Conservation (phyloP, 768 basidiomycete species). For the Mrakia blollopis region DNA sequence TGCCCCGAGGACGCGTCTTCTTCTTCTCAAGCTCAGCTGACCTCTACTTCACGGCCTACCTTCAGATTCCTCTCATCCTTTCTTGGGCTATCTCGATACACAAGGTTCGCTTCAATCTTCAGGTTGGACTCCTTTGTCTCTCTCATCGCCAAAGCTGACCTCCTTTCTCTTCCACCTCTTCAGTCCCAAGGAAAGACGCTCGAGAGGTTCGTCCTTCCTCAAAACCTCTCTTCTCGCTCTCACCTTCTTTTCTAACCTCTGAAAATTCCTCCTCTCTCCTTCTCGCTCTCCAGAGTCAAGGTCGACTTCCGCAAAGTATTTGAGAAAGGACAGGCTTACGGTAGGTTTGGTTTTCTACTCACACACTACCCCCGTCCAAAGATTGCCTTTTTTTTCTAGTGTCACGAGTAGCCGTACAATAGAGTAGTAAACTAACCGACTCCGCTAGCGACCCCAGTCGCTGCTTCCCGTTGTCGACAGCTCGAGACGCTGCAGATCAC, state of each 20-base stretch:
- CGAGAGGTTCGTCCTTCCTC: background rate
- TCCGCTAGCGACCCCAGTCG: too few species aligned
- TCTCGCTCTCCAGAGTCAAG: slow-evolving; percentile 62
- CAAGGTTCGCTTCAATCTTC: background rate
- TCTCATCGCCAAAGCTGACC: background rate
- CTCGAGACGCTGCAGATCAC: slow-evolving; percentile 23
- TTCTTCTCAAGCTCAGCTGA: background rate
- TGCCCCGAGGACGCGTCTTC: background rate
- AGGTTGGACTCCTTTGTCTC: too few species aligned
- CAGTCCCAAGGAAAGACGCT: slow-evolving; percentile 6
- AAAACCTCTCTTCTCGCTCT: too few species aligned
- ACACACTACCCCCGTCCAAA: too few species aligned
- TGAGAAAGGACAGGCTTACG: slow-evolving; percentile 48
- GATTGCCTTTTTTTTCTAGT: too few species aligned
- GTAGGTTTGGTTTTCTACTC: too few species aligned
- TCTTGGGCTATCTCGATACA: slow-evolving; percentile 76
- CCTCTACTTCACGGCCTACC: background rate
- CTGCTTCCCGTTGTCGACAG: background rate
- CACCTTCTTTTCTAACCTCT: background rate
- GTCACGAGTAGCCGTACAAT: too few species aligned
- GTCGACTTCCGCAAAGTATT: slow-evolving; percentile 85
- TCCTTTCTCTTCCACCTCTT: background rate
- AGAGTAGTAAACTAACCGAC: too few species aligned
- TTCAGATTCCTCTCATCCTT: slow-evolving; percentile 40
- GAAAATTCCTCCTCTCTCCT: background rate